phyloP scores from a whole-genome alignment of 495 filamentous ascomycete genomes.

The Aspergillus bridgeri region DNA sequence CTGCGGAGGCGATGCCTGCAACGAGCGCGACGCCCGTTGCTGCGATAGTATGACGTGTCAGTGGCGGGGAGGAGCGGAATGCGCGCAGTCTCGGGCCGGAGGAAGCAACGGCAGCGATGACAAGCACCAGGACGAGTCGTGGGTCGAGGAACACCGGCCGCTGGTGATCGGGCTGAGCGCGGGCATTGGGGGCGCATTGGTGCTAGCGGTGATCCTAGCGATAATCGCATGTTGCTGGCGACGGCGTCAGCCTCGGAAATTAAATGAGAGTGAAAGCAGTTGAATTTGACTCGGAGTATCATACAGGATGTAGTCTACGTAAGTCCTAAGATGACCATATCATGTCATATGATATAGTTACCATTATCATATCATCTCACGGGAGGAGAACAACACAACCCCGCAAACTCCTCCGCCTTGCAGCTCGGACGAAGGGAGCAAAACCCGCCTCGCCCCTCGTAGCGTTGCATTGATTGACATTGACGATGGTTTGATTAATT shows the following conservation, averaged over 20 bases:
- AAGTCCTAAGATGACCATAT: no score
- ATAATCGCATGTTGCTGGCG: slow-evolving; percentile 1
- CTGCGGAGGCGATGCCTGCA: slow-evolving; percentile 67
- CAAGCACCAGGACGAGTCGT: background rate
- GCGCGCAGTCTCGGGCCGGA: slow-evolving; percentile 54
- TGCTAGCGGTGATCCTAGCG: background rate
- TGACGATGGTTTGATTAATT: no score
- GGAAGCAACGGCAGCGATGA: slow-evolving; percentile 46
- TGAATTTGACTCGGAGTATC: background rate
- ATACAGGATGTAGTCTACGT: no score
- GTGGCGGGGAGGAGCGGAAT: slow-evolving; percentile 64
- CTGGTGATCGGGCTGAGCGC: slow-evolving; percentile 9
- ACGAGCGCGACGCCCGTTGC: slow-evolving; percentile 43
- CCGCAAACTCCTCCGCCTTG: background rate
- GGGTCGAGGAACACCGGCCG: slow-evolving; percentile 2
- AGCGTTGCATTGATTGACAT: background rate
- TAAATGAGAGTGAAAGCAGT: background rate
- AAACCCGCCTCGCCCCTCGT: no score
- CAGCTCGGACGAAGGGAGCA: background rate
- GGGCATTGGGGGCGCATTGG: slow-evolving; percentile 6
- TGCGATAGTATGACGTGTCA: slow-evolving; percentile 80
- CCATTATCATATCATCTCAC: no score
- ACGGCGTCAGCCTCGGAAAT: background rate
- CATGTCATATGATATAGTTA: no score
- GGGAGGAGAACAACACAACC: background rate